Percentiles rank a stretch among this genome's conserved stretches.
Evolutionary conservation across 2,329 filamentous ascomycete species (phyloP).

Genomic region (Ceratocystis lukuohia): DNA sequence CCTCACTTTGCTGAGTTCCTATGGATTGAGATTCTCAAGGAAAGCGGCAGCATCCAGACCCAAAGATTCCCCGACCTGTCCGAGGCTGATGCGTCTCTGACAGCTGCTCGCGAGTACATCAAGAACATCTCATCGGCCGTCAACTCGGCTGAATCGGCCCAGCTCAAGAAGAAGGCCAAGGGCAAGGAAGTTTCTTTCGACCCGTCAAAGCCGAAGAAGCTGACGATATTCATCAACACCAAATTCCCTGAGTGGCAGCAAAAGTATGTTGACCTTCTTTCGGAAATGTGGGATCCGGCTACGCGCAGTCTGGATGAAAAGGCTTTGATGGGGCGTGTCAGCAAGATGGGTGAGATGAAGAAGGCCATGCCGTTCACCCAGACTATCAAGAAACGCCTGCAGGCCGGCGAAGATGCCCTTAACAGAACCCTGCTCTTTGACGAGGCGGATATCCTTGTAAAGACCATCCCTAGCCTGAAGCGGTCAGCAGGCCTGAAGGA

Average conservation of each 20-base stretch:
- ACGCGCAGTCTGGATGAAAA: conserved; percentile 62
- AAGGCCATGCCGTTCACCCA: conserved; percentile 98
- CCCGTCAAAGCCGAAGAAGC: conserved; percentile 80
- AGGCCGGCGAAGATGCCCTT: conserved; percentile 62
- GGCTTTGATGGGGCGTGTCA: conserved; percentile 61
- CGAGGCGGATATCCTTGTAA: conserved; percentile 58
- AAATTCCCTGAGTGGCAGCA: conserved; percentile 84
- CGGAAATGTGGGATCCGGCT: conserved; percentile 50
- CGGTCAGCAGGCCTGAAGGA: conserved; percentile 55
- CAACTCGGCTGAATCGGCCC: conserved; percentile 68
- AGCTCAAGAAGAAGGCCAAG: conserved; percentile 82
- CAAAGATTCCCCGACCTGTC: conserved; percentile 62
- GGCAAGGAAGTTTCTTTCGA: conserved; percentile 79
- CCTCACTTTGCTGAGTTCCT: conserved; percentile 93
- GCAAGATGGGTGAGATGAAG: conserved; percentile 82
- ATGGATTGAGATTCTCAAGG: conserved; percentile 81
- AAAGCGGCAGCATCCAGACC: conserved; percentile 61
- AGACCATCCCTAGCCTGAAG: conserved; percentile 71
- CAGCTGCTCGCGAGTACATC: conserved; percentile 72
- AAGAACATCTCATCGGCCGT: conserved; percentile 63
- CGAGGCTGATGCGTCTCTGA: conserved; percentile 50
- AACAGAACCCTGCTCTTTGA: conserved; percentile 78
- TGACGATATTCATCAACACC: conserved; percentile 70
- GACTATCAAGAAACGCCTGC: conserved; percentile 66
- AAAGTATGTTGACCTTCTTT: conserved; percentile 71